phyloP scores from a whole-genome alignment of 192 early-diverging fungal genomes.

The Umbelopsis sp. region DNA sequence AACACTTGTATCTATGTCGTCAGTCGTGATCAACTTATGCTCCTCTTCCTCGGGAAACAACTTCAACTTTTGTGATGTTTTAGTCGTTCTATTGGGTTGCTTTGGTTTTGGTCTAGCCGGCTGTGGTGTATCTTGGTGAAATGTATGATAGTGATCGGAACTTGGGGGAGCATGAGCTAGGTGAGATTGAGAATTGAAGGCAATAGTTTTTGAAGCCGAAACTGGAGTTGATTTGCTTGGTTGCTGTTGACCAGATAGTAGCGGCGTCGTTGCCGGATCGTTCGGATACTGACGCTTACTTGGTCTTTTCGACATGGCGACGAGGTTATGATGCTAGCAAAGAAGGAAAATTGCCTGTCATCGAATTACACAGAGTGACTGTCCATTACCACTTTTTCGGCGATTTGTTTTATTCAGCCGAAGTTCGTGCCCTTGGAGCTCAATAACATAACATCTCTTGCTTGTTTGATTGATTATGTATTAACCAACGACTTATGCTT shows the following conservation, averaged over 20 bases:
- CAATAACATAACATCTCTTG: no score
- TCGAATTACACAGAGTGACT: conserved; percentile 4
- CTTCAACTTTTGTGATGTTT: conserved; percentile 92
- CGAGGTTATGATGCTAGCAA: no score
- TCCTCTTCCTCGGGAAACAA: conserved; percentile 82
- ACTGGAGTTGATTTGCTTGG: conserved; percentile 13
- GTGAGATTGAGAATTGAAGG: conserved; percentile 16
- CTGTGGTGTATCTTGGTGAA: conserved; percentile 8
- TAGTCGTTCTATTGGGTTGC: conserved; percentile 85
- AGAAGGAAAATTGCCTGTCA: not conserved
- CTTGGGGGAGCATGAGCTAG: not conserved
- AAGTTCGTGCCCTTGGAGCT: no score
- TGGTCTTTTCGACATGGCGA: conserved; percentile 10
- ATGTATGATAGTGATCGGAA: conserved; percentile 10
- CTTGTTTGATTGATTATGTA: no score
- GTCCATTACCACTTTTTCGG: not conserved
- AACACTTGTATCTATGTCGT: conserved; percentile 55
- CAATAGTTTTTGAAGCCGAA: conserved; percentile 12
- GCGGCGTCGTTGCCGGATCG: not conserved
- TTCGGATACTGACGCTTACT: conserved; percentile 15
- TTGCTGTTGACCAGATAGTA: not conserved
- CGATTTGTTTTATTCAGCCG: not conserved
- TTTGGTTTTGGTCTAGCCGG: conserved; percentile 45
- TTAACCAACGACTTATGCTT: no score
- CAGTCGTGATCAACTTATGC: conserved; percentile 38